Base-by-base conservation (phyloP, 495 filamentous ascomycete species). In the Delitschia confertaspora region DNA sequence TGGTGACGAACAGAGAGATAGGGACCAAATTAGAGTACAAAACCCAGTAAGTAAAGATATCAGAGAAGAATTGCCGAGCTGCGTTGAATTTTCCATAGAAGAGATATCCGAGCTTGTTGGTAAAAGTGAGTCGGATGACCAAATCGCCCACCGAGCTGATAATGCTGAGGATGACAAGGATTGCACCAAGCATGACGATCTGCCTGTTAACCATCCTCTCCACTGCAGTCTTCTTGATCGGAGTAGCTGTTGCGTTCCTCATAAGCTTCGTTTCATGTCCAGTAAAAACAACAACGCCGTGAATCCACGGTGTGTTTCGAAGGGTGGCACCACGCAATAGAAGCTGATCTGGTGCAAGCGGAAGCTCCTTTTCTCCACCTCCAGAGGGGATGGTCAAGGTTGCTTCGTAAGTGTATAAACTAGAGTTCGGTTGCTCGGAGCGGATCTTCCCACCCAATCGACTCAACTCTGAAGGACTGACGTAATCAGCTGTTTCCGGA, bases 231-330 rank as follows among this genome's bases (percentile, higher is more conserved):
- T 86, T 80, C 69, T 99, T 99, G 63, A 99, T 96, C 25, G 93
- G 91, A 2, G 93, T 83, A 9, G 93, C 93, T 6, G 89, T 96
- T 20, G 93, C 93, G 61, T 99, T 99, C 44, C 93, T 77, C 93
- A 99, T 96, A 55, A 99, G 70, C 62, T 99, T 99, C 20, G 93
- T 96, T 66, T 99, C 89, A 61, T 99, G 93, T 42, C 93, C 93
- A 14, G 88, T 99, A 53, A 99, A 99, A 11, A 96, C 88, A 47
- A 96, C 93, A 40, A 91, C 77, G 22, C 88, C 93, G 61, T 96
- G 86, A 40, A 99, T 79, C 93, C 93, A 99, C 16, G 89, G 89
- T 7, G 93, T 99, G 54, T 99, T 99, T 40, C 93, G 75, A 30
- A 99, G 68, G 3, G 91, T 95, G 9, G 93, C 93, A 33, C 93